These are phyloP conservation scores for Aspergillus nomiae DNA, from an alignment of 2,329 filamentous ascomycete genomes.

Conservation along the genomic window DNA sequence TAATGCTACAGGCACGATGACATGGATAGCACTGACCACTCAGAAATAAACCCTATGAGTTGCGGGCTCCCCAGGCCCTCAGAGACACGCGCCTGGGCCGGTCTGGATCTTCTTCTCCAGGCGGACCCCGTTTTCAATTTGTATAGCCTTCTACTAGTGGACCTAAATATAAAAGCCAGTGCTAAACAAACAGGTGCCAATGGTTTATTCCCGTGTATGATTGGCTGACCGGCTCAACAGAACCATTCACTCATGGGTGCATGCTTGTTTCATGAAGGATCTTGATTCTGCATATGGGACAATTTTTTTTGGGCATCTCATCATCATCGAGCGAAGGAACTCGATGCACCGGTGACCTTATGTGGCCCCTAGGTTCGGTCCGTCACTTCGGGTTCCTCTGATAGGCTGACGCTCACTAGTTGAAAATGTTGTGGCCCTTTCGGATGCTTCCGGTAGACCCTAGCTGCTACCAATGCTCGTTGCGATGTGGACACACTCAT, in stretches of 20 bases:
- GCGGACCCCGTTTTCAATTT: neutral
- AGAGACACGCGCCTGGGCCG: slow-evolving; percentile 11
- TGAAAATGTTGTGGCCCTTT: neutral
- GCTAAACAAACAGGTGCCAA: neutral
- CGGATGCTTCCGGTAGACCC: slow-evolving; percentile 2
- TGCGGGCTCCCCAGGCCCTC: neutral
- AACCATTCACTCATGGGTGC: neutral
- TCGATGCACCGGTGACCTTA: neutral
- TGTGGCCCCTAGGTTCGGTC: neutral
- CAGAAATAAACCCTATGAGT: neutral
- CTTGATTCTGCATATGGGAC: neutral
- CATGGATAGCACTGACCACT: neutral
- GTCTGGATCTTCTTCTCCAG: slow-evolving; percentile 6
- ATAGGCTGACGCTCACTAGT: neutral
- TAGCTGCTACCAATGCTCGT: neutral
- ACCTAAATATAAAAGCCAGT: neutral
- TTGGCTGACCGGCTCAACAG: neutral
- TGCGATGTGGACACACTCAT: slow-evolving; percentile 1
- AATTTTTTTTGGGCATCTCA: neutral
- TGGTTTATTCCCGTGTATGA: neutral
- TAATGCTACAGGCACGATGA: neutral
- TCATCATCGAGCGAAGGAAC: neutral
- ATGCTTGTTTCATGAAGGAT: neutral
- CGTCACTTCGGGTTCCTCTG: too few relatives aligned
- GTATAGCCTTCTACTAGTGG: neutral